A percentile compares a stretch with the other conserved stretches of the same genome.
Conservation (phyloP, 2,329 filamentous ascomycete species). For the Neoarthrinium moseri region DNA sequence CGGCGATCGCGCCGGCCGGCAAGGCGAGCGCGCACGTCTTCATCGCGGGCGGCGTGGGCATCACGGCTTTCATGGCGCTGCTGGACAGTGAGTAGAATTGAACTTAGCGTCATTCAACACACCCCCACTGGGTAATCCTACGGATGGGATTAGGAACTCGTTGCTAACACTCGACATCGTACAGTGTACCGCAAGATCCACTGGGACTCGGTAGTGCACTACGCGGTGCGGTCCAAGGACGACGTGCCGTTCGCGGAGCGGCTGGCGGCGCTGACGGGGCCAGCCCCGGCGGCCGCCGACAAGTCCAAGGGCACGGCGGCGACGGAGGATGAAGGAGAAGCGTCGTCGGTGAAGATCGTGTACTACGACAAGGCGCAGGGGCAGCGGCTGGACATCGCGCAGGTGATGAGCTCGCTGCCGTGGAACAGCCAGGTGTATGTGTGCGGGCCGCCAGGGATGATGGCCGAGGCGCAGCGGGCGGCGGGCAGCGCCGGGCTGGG, state of each 20-base stretch:
- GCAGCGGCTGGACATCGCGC: constrained; percentile 49
- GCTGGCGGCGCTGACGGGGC: constrained; percentile 36
- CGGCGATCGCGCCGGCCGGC: constrained; percentile 42
- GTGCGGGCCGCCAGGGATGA: constrained; percentile 58
- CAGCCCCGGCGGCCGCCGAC: constrained; percentile 3
- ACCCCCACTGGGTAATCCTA: too few species aligned
- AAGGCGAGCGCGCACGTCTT: constrained; percentile 59
- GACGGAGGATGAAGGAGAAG: too few species aligned
- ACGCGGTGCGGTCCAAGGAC: constrained; percentile 49
- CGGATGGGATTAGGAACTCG: too few species aligned
- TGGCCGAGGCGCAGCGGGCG: constrained; percentile 46
- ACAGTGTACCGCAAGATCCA: constrained; percentile 35
- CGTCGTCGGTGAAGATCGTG: constrained; percentile 31
- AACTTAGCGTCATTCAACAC: too few species aligned
- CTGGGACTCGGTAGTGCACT: constrained; percentile 55
- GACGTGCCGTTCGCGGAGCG: constrained; percentile 56
- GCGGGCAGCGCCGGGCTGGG: constrained; percentile 41
- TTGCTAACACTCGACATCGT: too few species aligned
- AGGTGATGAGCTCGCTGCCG: constrained; percentile 42
- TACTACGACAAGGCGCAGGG: constrained; percentile 53
- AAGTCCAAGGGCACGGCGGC: too few species aligned
- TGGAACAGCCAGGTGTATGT: constrained; percentile 60
- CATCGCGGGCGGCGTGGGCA: constrained; percentile 63
- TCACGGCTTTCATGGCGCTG: constrained; percentile 61
- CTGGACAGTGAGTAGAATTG: too few species aligned